A percentile compares a stretch with the other conserved stretches of the same genome.
Evolutionary conservation across 345 rosid species (phyloP).

Genomic region (Turnera subulata): DNA sequence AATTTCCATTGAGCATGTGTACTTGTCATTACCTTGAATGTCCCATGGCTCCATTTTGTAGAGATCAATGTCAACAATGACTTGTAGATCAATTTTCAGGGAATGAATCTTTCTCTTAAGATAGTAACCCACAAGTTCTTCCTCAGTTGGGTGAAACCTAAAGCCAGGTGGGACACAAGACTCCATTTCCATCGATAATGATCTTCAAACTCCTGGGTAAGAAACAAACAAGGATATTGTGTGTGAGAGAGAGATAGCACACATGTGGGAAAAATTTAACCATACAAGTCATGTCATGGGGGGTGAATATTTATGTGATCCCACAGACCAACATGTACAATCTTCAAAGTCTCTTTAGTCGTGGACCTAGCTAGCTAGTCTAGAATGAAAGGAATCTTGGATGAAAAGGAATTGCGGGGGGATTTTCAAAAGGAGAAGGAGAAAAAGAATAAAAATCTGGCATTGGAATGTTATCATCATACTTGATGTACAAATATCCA

Average conservation of each 20-base stretch:
- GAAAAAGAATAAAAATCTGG: constrained; percentile 12
- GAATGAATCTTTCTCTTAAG: constrained; percentile 73
- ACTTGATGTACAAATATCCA: constrained; percentile 11
- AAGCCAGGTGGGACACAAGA: constrained; percentile 86
- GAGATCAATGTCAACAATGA: constrained; percentile 81
- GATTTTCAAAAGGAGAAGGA: no score
- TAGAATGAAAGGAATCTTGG: no score
- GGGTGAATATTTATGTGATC: no score
- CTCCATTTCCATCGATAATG: constrained; percentile 60
- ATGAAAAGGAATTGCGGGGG: no score
- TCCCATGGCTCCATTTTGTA: constrained; percentile 99
- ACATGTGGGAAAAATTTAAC: no score
- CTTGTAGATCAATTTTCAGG: constrained; percentile 71
- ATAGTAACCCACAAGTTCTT: constrained; percentile 95
- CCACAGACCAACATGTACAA: no score
- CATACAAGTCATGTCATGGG: no score
- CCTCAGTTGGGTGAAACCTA: constrained; percentile 95
- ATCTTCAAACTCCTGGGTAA: constrained; percentile 5
- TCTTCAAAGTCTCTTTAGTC: no score
- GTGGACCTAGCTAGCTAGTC: no score
- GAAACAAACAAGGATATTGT: no score
- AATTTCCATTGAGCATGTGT: no score
- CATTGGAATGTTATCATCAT: constrained; percentile 18
- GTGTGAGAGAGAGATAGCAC: no score
- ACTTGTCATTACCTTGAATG: constrained; percentile 62